These are phyloP conservation scores for Stentor coeruleus DNA, from an alignment of 73 alveolate genomes.

Conservation along the genomic window DNA sequence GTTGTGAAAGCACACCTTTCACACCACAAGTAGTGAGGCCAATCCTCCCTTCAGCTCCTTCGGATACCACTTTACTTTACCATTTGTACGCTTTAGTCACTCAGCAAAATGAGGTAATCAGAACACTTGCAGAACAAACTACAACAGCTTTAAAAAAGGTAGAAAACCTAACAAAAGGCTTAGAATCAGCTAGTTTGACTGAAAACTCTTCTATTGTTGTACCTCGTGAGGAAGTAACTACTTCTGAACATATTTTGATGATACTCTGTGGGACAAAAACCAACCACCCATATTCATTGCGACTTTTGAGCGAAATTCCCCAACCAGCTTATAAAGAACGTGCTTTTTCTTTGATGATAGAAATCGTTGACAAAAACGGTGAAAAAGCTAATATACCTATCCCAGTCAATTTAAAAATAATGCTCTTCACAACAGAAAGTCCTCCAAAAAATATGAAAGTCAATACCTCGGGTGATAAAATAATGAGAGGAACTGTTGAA, in stretches of 20 bases:
- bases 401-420: not conserved
- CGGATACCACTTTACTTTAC: too few species aligned
- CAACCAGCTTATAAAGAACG: not conserved
- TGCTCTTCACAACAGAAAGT: conserved; percentile 15
- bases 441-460: not conserved
- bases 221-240: not conserved
- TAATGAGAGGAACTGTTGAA: conserved; percentile 19
- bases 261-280: not conserved
- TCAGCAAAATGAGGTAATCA: too few species aligned
- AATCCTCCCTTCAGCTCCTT: too few species aligned
- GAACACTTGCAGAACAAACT: too few species aligned
- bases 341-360: not conserved
- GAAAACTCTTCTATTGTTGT: too few species aligned
- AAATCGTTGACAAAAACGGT: not conserved
- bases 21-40: too few species aligned
- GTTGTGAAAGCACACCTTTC: too few species aligned
- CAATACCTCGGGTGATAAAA: not conserved
- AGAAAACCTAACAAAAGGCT: too few species aligned
- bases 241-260: not conserved
- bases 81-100: too few species aligned
- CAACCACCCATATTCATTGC: not conserved
- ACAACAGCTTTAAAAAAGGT: too few species aligned
- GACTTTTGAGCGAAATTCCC: not conserved
- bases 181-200: too few species aligned
- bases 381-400: not conserved